A percentile compares a stretch with the other conserved stretches of the same genome.
phyloP scores from a whole-genome alignment of 2,329 filamentous ascomycete species.

The Geosmithia putterillii region DNA sequence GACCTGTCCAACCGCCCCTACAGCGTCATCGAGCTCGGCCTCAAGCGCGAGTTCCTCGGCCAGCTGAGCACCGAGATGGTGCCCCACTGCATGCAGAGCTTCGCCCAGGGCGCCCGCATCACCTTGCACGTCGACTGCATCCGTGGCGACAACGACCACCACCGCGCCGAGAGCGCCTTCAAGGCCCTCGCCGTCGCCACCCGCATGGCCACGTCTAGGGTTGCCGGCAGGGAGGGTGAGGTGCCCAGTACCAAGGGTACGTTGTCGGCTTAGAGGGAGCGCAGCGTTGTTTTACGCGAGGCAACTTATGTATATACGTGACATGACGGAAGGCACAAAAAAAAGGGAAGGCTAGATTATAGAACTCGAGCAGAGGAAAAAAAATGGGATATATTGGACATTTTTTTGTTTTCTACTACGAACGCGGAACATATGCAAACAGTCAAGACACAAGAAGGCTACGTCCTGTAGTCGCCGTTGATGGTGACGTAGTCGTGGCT shows the following conservation, averaged over 20 bases:
- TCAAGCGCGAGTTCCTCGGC: constrained; percentile 86
- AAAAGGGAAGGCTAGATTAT: neutral
- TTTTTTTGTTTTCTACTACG: neutral
- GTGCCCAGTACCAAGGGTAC: constrained; percentile 95
- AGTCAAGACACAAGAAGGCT: constrained; percentile 3
- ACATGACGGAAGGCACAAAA: neutral
- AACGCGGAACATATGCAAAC: neutral
- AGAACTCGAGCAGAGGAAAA: neutral
- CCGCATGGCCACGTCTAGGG: constrained; percentile 59
- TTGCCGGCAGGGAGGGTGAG: constrained; percentile 77
- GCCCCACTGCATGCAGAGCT: constrained; percentile 88
- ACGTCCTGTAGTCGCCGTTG: constrained; percentile 58
- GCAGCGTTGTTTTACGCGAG: constrained; percentile 1
- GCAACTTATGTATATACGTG: neutral
- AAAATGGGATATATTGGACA: neutral
- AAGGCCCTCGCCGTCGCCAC: constrained; percentile 89
- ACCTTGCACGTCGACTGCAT: constrained; percentile 95
- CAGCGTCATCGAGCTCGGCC: constrained; percentile 69
- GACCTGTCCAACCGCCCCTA: constrained; percentile 90
- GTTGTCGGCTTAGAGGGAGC: constrained; percentile 39
- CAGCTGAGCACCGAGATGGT: constrained; percentile 95
- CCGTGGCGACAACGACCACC: constrained; percentile 87
- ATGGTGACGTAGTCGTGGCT: constrained; percentile 69
- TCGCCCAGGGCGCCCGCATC: constrained; percentile 77
- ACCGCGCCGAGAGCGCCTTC: constrained; percentile 91